Evolutionary conservation across 2,329 filamentous ascomycete genomes (phyloP), one percentile per base, ranked within the genome.

Genomic region (Rutstroemia sp.): DNA sequence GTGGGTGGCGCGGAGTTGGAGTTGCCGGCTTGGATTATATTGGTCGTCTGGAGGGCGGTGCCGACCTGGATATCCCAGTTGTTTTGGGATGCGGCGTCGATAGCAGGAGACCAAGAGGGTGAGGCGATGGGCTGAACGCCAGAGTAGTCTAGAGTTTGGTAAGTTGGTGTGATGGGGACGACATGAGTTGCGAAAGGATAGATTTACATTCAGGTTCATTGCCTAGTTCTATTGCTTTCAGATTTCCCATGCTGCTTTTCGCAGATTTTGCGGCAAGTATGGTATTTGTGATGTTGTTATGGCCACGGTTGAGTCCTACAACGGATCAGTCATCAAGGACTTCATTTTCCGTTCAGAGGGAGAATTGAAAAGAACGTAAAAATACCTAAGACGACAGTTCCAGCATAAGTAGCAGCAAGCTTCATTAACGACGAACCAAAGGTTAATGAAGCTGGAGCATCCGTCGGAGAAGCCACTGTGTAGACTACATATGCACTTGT

Each of bases 151-250:
- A 64, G 63, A 46, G 65, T 64, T 46, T 67, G 67, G 47, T 58
- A 48, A 59, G 45, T 19, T n/a, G 37, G 14, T 45, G 9, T 14
- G 9, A 8, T 21, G 5, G 12, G 17, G 39, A 41, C 2, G 16
- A 5, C 8, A n/a, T 25, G 25, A 30, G 17, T 14, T 6, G 21
- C 3, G 23, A 42, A 7, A 63, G 12, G 5, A 9, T 60, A 25
- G 63, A 58, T 74, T 60, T 62, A 79, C 78, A 80, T 59, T 81
- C 76, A 3, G 80, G 79, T 55, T 82, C 79, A 61, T 82, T 82
- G 1, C 79, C 79, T 1, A 82, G 69, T 62, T 83, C 79, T 37
- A 82, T 77, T 2, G 79, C 76, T 17, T 76, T 68, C 10, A 82
- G 64, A 58, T 80, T 82, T 4, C 58, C 60, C 61, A 81, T 76